These are phyloP conservation scores for Ceratocystis diversiconidia DNA, from an alignment of 2,329 filamentous ascomycete genomes.

Conservation along the genomic window DNA sequence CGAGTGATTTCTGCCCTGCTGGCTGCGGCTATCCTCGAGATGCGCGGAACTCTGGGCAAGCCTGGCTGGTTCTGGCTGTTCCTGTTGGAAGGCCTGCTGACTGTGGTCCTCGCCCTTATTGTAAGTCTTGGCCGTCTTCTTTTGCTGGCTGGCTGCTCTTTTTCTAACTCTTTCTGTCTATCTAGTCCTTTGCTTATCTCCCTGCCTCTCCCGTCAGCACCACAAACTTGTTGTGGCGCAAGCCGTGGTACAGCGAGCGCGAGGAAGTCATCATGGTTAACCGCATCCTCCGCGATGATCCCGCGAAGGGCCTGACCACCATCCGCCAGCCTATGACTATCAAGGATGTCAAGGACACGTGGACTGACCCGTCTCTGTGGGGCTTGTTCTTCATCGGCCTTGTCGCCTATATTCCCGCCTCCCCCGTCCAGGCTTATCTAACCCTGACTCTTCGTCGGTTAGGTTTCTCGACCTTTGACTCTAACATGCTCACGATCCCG, in stretches of 20 bases:
- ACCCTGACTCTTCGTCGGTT: slow-evolving; percentile 22
- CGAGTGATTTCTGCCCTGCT: slow-evolving; percentile 30
- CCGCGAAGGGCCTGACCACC: slow-evolving; percentile 40
- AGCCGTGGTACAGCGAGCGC: slow-evolving; percentile 42
- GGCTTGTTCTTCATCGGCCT: slow-evolving; percentile 31
- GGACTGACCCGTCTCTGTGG: slow-evolving; percentile 43
- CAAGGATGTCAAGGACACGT: slow-evolving; percentile 31
- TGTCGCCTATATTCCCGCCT: slow-evolving; percentile 20
- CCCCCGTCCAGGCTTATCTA: slow-evolving; percentile 22
- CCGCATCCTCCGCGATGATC: slow-evolving; percentile 40
- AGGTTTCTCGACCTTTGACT: slow-evolving; percentile 32
- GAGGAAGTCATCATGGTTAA: slow-evolving; percentile 47
- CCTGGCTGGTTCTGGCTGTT: slow-evolving; percentile 49
- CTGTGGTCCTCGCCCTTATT: slow-evolving; percentile 45
- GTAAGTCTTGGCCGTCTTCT: slow-evolving; percentile 2
- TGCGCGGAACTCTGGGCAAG: slow-evolving; percentile 43
- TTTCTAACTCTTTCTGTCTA: background rate
- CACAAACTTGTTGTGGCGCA: slow-evolving; percentile 39
- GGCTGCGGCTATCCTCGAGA: slow-evolving; percentile 52
- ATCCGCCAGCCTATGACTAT: slow-evolving; percentile 38
- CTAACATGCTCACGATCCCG: slow-evolving; percentile 43
- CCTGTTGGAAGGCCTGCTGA: slow-evolving; percentile 53
- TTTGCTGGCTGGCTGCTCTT: background rate
- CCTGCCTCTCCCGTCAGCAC: slow-evolving; percentile 53
- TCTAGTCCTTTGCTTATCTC: slow-evolving; percentile 42